Evolutionary conservation across 768 basidiomycete genomes (phyloP).

Genomic region (Hydnomerulius pinastri): DNA sequence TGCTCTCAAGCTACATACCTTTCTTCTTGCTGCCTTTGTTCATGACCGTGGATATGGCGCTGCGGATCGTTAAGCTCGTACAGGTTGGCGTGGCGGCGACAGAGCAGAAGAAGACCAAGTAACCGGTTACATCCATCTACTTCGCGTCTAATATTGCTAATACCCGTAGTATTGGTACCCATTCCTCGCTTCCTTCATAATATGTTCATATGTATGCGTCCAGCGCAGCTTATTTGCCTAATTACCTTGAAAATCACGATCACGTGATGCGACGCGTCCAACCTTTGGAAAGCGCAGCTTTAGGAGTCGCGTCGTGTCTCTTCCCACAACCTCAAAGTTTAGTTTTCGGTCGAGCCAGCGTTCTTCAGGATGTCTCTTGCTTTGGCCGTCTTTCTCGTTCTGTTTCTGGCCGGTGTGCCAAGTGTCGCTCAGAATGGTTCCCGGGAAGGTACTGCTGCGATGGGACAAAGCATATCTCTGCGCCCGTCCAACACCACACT

Average conservation of each 20-base stretch:
- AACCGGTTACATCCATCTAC: background rate
- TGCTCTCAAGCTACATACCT: constrained; percentile 73
- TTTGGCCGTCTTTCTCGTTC: no score
- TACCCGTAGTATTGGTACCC: background rate
- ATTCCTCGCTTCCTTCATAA: background rate
- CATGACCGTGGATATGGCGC: constrained; percentile 75
- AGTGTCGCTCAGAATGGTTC: no score
- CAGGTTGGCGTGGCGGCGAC: constrained; percentile 21
- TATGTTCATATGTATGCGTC: no score
- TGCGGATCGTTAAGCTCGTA: constrained; percentile 38
- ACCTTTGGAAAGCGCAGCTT: no score
- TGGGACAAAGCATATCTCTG: no score
- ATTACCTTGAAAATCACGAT: background rate
- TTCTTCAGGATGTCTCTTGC: no score
- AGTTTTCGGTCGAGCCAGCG: no score
- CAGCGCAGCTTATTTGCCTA: background rate
- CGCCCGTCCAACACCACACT: no score
- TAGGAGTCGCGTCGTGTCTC: no score
- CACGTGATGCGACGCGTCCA: constrained; percentile 2
- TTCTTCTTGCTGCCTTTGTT: constrained; percentile 71
- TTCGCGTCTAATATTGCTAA: background rate
- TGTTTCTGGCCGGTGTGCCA: no score
- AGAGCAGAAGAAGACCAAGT: constrained; percentile 19
- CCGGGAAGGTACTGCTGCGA: no score
- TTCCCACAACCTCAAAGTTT: no score